Conservation (phyloP, 352 stramenopile species). For the Phytophthora litchii region DNA sequence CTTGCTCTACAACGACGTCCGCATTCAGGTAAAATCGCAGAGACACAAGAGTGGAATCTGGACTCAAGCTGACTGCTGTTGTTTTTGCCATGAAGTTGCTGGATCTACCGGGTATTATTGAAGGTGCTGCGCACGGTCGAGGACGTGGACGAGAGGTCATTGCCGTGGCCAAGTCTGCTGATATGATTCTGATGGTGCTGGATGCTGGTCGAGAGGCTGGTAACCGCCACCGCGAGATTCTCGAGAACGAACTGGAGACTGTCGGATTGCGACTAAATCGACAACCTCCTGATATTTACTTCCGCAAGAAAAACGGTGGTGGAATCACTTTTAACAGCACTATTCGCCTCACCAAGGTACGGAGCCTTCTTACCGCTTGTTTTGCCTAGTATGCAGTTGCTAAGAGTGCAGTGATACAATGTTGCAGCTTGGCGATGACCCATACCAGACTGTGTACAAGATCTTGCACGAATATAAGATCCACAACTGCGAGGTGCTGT, state of each 20-base stretch:
- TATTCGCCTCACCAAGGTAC: conserved; percentile 94
- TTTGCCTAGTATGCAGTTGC: background rate
- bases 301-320: conserved; percentile 94
- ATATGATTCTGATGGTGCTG: conserved; percentile 99
- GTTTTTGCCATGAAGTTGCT: conserved; percentile 77
- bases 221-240: conserved; percentile 96
- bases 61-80: background rate
- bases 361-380: conserved; percentile 25
- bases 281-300: conserved; percentile 96
- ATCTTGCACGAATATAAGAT: conserved; percentile 98
- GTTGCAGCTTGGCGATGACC: conserved; percentile 79
- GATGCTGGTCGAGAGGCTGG: conserved; percentile 98
- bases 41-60: background rate
- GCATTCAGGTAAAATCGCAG: conserved; percentile 88
- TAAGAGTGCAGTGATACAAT: conserved; percentile 1
- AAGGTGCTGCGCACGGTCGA: conserved; percentile 98
- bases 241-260: conserved; percentile 98
- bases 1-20: conserved; percentile 95
- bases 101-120: conserved; percentile 99
- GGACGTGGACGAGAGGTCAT: conserved; percentile 99
- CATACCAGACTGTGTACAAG: conserved; percentile 90
- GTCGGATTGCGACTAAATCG: conserved; percentile 98
- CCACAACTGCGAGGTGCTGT: conserved; percentile 97
- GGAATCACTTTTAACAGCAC: conserved; percentile 97
- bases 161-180: conserved; percentile 97